Evolutionary conservation across 768 basidiomycete species (phyloP).

Genomic region (Podaxis sp.): DNA sequence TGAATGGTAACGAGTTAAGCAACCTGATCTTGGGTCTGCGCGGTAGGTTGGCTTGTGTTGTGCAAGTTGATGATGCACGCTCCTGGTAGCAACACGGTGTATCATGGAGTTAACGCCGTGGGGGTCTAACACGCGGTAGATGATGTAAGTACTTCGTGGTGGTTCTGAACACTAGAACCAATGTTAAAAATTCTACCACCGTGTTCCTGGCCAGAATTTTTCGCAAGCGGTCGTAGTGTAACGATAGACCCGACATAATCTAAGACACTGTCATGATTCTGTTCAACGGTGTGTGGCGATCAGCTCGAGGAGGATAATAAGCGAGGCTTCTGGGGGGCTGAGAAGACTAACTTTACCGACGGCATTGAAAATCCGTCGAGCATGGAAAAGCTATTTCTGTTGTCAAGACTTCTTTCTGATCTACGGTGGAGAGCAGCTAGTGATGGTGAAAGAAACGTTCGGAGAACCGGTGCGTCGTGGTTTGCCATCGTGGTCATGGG

Average conservation of each 20-base stretch:
- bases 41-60: too few relatives aligned
- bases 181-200: background rate
- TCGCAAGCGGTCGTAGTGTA: background rate
- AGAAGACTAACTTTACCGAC: background rate
- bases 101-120: background rate
- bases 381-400: background rate
- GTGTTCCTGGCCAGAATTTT: background rate
- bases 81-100: background rate
- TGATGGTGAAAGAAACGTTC: background rate
- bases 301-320: background rate
- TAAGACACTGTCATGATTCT: background rate
- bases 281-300: background rate
- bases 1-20: too few relatives aligned
- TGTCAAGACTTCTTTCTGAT: background rate
- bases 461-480: background rate
- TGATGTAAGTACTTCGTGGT: background rate
- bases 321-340: background rate
- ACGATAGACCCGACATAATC: background rate
- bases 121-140: background rate
- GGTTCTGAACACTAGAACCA: background rate
- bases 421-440: background rate
- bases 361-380: background rate
- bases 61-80: too few relatives aligned
- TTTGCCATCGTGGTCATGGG: background rate
- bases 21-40: too few relatives aligned